These are phyloP conservation scores for Iberis amara DNA, from an alignment of 441 rosid genomes.

Conservation along the genomic window DNA sequence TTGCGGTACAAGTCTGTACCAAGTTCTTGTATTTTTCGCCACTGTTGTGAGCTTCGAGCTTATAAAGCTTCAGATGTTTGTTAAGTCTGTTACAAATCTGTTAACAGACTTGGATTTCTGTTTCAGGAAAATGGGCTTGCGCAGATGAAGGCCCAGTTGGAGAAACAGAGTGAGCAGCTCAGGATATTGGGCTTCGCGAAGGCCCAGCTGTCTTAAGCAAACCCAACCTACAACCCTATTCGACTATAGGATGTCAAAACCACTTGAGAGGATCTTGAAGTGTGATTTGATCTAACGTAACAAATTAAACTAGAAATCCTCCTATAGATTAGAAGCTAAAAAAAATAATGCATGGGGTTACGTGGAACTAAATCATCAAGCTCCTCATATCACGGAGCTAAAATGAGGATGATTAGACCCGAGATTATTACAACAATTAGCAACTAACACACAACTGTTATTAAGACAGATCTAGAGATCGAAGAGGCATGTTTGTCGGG, in stretches of 20 bases:
- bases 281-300: slow-evolving; percentile 5
- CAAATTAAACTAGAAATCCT: background rate
- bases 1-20: too few relatives aligned
- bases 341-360: slow-evolving; percentile 14
- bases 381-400: slow-evolving; percentile 27
- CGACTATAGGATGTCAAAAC: background rate
- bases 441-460: slow-evolving; percentile 22
- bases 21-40: too few relatives aligned
- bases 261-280: background rate
- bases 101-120: too few relatives aligned
- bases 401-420: slow-evolving; percentile 18
- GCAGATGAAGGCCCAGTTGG: too few relatives aligned
- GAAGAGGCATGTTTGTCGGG: slow-evolving; percentile 33
- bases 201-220: too few relatives aligned
- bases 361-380: slow-evolving; percentile 22
- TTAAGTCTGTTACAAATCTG: too few relatives aligned
- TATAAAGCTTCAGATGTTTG: too few relatives aligned
- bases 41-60: too few relatives aligned
- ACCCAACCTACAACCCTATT: too few relatives aligned
- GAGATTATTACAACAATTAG: slow-evolving; percentile 5
- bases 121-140: too few relatives aligned
- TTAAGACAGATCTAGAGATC: slow-evolving; percentile 20
- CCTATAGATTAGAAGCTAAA: background rate
- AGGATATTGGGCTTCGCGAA: too few relatives aligned
- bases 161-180: too few relatives aligned